Conservation (phyloP, 768 basidiomycete genomes). For the Suillus weaverae region DNA sequence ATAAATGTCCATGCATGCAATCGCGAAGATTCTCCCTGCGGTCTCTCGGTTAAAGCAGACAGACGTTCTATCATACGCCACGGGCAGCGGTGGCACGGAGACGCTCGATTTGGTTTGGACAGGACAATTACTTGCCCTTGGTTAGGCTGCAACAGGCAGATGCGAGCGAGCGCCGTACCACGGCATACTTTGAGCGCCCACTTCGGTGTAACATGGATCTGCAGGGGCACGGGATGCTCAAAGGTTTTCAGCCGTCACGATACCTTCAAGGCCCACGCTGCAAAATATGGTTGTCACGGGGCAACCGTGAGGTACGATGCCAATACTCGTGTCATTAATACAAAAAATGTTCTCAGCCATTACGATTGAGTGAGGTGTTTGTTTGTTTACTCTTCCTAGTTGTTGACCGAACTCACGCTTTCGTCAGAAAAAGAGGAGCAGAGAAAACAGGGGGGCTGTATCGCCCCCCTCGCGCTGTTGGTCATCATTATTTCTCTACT, state of each 20-base stretch:
- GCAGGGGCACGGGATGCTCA: background rate
- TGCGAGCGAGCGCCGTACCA: background rate
- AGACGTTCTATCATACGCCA: constrained; percentile 3
- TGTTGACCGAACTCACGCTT: background rate
- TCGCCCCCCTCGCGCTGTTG: background rate
- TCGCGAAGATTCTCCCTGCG: background rate
- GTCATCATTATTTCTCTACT: no score
- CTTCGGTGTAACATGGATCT: background rate
- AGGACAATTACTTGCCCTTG: background rate
- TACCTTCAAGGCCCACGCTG: background rate
- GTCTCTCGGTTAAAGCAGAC: constrained; percentile 6
- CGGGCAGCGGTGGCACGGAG: background rate
- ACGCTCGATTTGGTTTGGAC: background rate
- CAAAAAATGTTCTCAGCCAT: background rate
- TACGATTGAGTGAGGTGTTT: background rate
- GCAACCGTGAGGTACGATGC: background rate
- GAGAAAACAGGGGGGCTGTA: background rate
- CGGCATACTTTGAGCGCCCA: background rate
- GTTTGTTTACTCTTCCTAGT: background rate
- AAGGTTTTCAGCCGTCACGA: background rate
- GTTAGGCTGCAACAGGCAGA: background rate
- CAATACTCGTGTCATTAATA: background rate
- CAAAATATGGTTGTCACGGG: background rate
- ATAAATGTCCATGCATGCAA: background rate
- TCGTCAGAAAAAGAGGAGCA: background rate